Percentiles rank a stretch among this genome's conserved stretches.
Evolutionary conservation across 441 rosid genomes (phyloP).

Genomic region (Croton laevigatus): DNA sequence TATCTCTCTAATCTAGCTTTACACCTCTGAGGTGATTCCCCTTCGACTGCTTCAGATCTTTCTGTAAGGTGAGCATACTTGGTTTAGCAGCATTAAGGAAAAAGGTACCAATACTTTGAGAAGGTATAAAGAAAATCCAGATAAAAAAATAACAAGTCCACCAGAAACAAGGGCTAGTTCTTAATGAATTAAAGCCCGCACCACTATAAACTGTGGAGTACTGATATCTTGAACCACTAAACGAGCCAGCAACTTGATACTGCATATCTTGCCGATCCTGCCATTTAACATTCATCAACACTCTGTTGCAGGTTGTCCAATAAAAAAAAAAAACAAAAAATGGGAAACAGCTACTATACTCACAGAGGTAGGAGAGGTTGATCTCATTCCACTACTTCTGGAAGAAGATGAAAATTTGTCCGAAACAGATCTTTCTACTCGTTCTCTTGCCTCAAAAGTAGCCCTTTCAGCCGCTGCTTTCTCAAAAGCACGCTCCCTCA

Average conservation of each 20-base stretch:
- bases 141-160: not conserved
- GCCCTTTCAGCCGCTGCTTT: constrained; percentile 67
- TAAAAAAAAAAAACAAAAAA: too few relatives aligned
- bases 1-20: constrained; percentile 91
- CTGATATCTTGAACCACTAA: constrained; percentile 45
- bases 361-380: constrained; percentile 45
- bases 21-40: constrained; percentile 91
- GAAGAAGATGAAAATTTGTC: constrained; percentile 59
- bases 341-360: constrained; percentile 24
- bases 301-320: not conserved
- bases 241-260: constrained; percentile 42
- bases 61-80: constrained; percentile 23
- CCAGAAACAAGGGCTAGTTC: constrained; percentile 1
- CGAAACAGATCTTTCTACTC: constrained; percentile 57
- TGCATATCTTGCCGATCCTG: constrained; percentile 56
- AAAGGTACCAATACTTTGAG: not conserved
- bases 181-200: constrained; percentile 22
- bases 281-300: constrained; percentile 20
- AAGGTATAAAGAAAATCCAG: not conserved
- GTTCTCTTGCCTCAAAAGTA: constrained; percentile 63
- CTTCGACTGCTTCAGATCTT: constrained; percentile 55
- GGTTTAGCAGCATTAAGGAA: constrained; percentile 17
- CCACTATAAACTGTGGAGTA: constrained; percentile 45
- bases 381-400: constrained; percentile 44
- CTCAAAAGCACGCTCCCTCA: constrained; percentile 74